These are phyloP conservation scores for Stemphylium lycopersici DNA, from an alignment of 2,329 filamentous ascomycete genomes.

Conservation along the genomic window DNA sequence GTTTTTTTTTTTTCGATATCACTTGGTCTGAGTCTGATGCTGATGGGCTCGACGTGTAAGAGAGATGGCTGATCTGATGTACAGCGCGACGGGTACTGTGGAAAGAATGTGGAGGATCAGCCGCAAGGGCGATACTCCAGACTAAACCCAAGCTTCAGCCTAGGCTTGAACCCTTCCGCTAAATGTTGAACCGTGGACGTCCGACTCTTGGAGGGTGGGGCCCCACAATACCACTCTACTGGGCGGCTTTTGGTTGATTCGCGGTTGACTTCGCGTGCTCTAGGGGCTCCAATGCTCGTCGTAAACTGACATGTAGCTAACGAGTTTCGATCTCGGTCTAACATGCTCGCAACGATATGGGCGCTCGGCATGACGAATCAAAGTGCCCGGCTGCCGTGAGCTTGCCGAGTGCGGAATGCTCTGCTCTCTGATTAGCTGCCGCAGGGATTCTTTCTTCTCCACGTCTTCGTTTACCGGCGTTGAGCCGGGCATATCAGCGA, in stretches of 20 bases:
- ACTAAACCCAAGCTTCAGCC: slow-evolving; percentile 21
- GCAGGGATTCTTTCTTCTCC: neutral
- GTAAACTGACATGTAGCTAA: slow-evolving; percentile 1
- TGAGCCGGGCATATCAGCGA: neutral
- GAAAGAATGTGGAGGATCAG: slow-evolving; percentile 4
- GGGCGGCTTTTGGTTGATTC: slow-evolving; percentile 1
- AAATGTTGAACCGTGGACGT: slow-evolving; percentile 20
- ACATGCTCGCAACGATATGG: neutral
- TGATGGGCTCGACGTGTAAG: neutral
- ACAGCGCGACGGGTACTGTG: slow-evolving; percentile 7
- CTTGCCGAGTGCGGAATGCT: slow-evolving; percentile 1
- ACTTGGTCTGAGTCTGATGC: neutral
- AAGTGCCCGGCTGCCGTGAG: neutral
- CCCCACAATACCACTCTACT: slow-evolving; percentile 33
- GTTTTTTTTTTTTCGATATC: neutral
- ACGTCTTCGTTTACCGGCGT: neutral
- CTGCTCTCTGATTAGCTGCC: neutral
- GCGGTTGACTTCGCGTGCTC: neutral
- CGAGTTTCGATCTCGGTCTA: neutral
- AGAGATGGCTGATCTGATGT: neutral
- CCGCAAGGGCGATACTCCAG: slow-evolving; percentile 14
- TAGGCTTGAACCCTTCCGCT: slow-evolving; percentile 21
- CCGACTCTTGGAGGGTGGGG: slow-evolving; percentile 30
- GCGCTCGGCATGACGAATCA: neutral
- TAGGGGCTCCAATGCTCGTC: neutral